Evolutionary conservation across 257 asterid species (phyloP).

Genomic region (Primulina eburnea): DNA sequence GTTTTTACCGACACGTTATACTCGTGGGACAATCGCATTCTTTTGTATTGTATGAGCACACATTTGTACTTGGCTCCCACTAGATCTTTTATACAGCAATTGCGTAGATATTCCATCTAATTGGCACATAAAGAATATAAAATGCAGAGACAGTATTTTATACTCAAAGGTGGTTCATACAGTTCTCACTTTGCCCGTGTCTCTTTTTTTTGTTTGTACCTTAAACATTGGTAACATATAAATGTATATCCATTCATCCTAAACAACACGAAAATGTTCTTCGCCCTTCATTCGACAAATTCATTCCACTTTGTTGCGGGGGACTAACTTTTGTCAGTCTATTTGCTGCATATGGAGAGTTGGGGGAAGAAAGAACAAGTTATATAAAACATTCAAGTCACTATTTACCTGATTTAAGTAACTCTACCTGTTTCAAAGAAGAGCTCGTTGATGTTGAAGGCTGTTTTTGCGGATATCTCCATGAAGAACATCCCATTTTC

Average conservation of each 20-base stretch:
- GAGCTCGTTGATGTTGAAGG: conserved; percentile 33
- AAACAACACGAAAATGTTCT: conserved; percentile 29
- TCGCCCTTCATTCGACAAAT: conserved; percentile 16
- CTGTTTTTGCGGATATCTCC: conserved; percentile 35
- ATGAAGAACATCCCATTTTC: conserved; percentile 32
- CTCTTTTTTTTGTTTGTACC: too few species aligned
- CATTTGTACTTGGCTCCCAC: too few species aligned
- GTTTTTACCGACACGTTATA: too few species aligned
- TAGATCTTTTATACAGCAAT: too few species aligned
- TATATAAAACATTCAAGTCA: background rate
- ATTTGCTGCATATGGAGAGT: conserved; percentile 26
- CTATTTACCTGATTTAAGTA: background rate
- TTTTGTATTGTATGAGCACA: too few species aligned
- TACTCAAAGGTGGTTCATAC: too few species aligned
- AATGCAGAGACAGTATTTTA: too few species aligned
- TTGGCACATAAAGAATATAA: too few species aligned
- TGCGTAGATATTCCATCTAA: too few species aligned
- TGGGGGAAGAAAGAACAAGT: background rate
- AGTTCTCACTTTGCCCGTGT: too few species aligned
- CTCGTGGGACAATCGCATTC: too few species aligned
- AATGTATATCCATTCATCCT: background rate
- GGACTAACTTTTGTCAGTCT: conserved; percentile 24
- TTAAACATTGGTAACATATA: too few species aligned
- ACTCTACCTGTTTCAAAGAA: conserved; percentile 28
- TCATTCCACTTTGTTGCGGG: conserved; percentile 25